Base-by-base conservation (phyloP, 257 asterid species). In the Lithospermum erythrorhizon region DNA sequence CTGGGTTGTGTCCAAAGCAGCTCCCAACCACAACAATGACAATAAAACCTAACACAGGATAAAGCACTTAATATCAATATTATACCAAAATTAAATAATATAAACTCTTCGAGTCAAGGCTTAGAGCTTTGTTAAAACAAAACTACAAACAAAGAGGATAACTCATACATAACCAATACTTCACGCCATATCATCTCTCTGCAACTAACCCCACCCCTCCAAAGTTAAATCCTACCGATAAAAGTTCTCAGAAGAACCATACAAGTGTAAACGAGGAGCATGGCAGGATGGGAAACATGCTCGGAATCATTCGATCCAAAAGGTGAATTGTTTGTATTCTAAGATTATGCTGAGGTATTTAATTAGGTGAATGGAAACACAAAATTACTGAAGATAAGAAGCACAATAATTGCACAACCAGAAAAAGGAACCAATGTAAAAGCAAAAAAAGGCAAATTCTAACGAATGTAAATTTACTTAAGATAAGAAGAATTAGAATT, bases 21-120 rank as follows among this genome's bases (percentile, higher is more conserved):
- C 81, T 70, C 81, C 81, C 48, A 83, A 41, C 22, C 81, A 78
- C 67, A 87, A 73, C 51, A 83, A 78, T 65, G 82, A 65, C 73
- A 90, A 64, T 56, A 87, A 65, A 67, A 84, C 83, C 97, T 89
- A 62, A 73, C 54, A 66, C 57, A 41, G 30, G 52, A 59, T 48
- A 63, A 67, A 53, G 61, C 41, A 58, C 49, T 60, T 32, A 61
- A 48, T 62, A 66, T 58, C 20, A 37, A 61, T 22, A 27, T 27
- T 27, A 5, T 27, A 64, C 25, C 53, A 22, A 56, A 16, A 60
- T 53, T 58, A 15, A 32, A 61, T 21, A 21, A 11, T 15, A n/a
- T n/a, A 21, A 23, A 13, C 3, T 64, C n/a, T 54, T 21, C 32
- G 6, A 9, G 5, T 20, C 9, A 64, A 9, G n/a, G 22, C 10